A percentile compares a stretch with the other conserved stretches of the same genome.
Conservation (phyloP, 1,284 basidiomycete genomes). For the Phellinidium pouzarii region DNA sequence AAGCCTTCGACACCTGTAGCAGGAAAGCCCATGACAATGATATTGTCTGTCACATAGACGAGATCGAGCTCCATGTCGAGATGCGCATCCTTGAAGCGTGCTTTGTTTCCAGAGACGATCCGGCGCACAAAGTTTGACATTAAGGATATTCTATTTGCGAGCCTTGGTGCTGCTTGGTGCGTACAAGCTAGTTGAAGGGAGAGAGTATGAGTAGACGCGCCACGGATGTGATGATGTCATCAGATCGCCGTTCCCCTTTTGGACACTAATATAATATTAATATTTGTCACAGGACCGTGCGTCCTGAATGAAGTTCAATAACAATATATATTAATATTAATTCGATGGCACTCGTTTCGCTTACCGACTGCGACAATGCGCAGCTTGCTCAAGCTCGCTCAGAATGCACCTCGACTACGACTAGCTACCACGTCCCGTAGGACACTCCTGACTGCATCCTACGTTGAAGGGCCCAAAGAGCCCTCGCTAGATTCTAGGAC, state of each 20-base stretch:
- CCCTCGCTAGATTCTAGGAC: conserved; percentile 58
- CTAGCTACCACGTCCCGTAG: not conserved
- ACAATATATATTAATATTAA: too few species aligned
- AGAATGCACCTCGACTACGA: not conserved
- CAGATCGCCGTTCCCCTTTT: not conserved
- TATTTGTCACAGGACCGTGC: too few species aligned
- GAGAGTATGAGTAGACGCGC: not conserved
- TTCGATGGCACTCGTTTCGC: not conserved
- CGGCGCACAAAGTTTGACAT: conserved; percentile 62
- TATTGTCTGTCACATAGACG: conserved; percentile 73
- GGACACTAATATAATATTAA: not conserved
- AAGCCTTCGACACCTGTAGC: conserved; percentile 73
- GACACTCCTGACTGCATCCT: conserved; percentile 33
- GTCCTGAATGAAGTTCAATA: too few species aligned
- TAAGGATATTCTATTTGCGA: not conserved
- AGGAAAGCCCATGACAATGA: conserved; percentile 90
- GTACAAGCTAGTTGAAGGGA: not conserved
- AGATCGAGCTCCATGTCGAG: conserved; percentile 75
- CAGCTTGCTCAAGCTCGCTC: not conserved
- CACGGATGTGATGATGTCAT: not conserved
- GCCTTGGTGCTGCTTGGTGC: too few species aligned
- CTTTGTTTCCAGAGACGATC: conserved; percentile 70
- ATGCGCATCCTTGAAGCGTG: conserved; percentile 66
- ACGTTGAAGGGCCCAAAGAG: conserved; percentile 50
- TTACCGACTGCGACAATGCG: not conserved